These are phyloP conservation scores for Aspergillaceae sp. DNA, from an alignment of 2,329 filamentous ascomycete genomes.

Conservation along the genomic window DNA sequence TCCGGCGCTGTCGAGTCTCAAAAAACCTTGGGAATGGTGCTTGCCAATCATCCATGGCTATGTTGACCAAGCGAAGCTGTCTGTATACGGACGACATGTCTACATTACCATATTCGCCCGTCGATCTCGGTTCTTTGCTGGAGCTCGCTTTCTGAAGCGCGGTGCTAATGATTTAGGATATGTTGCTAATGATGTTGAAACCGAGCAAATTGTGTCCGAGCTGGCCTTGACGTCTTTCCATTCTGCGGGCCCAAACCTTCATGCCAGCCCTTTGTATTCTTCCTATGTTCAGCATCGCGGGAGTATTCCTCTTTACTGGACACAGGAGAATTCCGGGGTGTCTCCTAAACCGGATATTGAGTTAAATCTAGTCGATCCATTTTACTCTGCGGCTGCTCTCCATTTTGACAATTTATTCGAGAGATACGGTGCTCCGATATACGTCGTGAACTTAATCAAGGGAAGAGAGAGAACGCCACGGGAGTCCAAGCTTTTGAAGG, in stretches of 20 bases:
- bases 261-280: slow-evolving; percentile 82
- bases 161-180: slow-evolving; percentile 91
- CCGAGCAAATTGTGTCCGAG: slow-evolving; percentile 95
- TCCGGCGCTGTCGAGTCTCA: slow-evolving; percentile 61
- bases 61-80: slow-evolving; percentile 79
- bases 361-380: slow-evolving; percentile 89
- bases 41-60: slow-evolving; percentile 92
- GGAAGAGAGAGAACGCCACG: slow-evolving; percentile 76
- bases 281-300: slow-evolving; percentile 95
- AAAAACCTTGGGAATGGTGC: slow-evolving; percentile 90
- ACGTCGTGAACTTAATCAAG: slow-evolving; percentile 86
- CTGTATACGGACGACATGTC: slow-evolving; percentile 77
- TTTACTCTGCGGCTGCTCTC: slow-evolving; percentile 83
- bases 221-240: slow-evolving; percentile 93
- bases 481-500: slow-evolving; percentile 80
- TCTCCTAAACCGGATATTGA: slow-evolving; percentile 95
- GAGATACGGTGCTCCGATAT: slow-evolving; percentile 85
- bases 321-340: slow-evolving; percentile 89
- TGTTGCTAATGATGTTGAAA: slow-evolving; percentile 97
- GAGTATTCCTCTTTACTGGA: slow-evolving; percentile 96
- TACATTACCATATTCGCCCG: slow-evolving; percentile 92
- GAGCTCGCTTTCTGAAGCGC: slow-evolving; percentile 86
- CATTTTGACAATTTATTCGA: slow-evolving; percentile 95
- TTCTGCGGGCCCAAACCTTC: slow-evolving; percentile 74
- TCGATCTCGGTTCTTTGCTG: slow-evolving; percentile 86